Percentiles rank a stretch among this genome's conserved stretches.
These are phyloP conservation scores for Penicillium verhagenii DNA, from an alignment of 495 filamentous ascomycete species.

Conservation along the genomic window DNA sequence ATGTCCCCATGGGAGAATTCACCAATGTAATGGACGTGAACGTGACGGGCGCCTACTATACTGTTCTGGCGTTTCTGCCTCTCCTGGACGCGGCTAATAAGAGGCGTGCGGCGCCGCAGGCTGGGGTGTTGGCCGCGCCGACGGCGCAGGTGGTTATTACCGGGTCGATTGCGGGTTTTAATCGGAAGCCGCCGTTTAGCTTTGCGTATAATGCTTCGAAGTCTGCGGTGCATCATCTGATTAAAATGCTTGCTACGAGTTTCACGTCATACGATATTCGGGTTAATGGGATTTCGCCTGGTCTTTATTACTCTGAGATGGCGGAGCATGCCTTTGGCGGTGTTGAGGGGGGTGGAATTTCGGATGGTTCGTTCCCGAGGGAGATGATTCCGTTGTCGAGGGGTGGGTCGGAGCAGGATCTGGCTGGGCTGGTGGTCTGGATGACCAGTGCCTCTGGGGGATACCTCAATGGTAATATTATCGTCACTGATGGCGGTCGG, in stretches of 20 bases:
- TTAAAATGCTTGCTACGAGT: conserved; percentile 57
- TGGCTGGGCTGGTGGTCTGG: conserved; percentile 63
- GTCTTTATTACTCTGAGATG: conserved; percentile 66
- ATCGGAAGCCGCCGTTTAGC: conserved; percentile 52
- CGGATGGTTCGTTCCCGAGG: conserved; percentile 44
- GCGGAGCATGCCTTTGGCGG: conserved; percentile 35
- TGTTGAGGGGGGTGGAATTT: conserved; percentile 19
- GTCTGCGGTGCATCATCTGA: conserved; percentile 60
- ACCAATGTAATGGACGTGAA: conserved; percentile 59
- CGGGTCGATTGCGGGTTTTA: conserved; percentile 61
- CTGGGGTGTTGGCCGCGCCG: conserved; percentile 43
- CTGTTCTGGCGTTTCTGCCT: conserved; percentile 60
- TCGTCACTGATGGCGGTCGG: conserved; percentile 61
- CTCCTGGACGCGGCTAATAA: conserved; percentile 63
- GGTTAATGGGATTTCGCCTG: conserved; percentile 65
- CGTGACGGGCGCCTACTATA: conserved; percentile 60
- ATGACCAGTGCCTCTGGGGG: conserved; percentile 60
- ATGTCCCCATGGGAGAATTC: conserved; percentile 55
- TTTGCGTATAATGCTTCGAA: conserved; percentile 66
- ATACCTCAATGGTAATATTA: conserved; percentile 58
- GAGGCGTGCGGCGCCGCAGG: conserved; percentile 31
- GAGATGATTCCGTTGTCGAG: conserved; percentile 51
- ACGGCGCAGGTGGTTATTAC: conserved; percentile 64
- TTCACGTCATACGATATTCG: conserved; percentile 60
- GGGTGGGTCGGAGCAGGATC: conserved; percentile 58